Percentiles rank a stretch among this genome's conserved stretches.
These are phyloP conservation scores for Coniochaeta sp. DNA, from an alignment of 2,329 filamentous ascomycete species.

Conservation along the genomic window DNA sequence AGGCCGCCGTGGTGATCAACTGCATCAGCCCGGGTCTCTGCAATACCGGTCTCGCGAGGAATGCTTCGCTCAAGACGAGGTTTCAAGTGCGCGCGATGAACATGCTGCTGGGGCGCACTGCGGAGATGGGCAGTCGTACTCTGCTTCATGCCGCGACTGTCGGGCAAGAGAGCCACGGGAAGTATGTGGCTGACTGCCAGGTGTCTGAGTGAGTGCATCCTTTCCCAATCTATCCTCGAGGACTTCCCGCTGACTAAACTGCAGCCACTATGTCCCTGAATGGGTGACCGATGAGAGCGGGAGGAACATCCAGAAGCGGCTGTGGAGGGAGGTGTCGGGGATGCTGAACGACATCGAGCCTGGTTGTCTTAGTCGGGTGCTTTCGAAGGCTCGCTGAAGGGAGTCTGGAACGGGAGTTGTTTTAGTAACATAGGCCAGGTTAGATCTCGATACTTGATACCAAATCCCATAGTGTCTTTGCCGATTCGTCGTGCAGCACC, in stretches of 20 bases:
- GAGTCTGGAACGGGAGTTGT: not conserved
- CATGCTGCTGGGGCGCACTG: not conserved
- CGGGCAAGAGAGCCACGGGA: constrained; percentile 1
- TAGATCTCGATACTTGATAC: not conserved
- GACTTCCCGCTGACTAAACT: not conserved
- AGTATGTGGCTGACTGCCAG: not conserved
- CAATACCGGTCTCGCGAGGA: not conserved
- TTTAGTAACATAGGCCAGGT: not conserved
- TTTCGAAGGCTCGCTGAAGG: not conserved
- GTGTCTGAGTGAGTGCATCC: not conserved
- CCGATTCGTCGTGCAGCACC: not conserved
- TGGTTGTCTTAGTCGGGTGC: not conserved
- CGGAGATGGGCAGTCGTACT: constrained; percentile 3
- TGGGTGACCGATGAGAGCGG: not conserved
- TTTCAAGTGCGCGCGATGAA: not conserved
- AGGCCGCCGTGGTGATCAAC: constrained; percentile 1
- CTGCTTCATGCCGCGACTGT: not conserved
- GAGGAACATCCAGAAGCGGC: not conserved
- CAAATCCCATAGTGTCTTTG: not conserved
- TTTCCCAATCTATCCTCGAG: not conserved
- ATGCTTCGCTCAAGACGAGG: not conserved
- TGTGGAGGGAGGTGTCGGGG: not conserved
- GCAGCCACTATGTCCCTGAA: not conserved
- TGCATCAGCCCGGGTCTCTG: not conserved
- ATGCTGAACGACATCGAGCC: not conserved